These are phyloP conservation scores for Epicoccum nigrum DNA, from an alignment of 2,329 filamentous ascomycete species.

Conservation along the genomic window DNA sequence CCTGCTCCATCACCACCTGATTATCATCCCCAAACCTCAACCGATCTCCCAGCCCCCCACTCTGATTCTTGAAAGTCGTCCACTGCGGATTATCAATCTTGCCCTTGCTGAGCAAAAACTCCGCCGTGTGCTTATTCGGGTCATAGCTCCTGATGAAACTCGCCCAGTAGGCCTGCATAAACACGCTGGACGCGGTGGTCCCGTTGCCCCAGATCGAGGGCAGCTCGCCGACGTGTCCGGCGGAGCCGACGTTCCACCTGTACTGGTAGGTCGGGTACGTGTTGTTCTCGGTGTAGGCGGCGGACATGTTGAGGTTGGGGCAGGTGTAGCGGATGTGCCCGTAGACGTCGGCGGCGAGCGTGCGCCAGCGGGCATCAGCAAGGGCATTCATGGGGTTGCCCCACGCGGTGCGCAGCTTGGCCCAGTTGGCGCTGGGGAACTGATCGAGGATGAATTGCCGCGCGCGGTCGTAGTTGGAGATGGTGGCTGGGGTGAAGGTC, in stretches of 20 bases:
- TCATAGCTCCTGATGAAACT: conserved; percentile 51
- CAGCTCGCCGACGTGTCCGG: conserved; percentile 47
- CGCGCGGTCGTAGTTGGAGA: conserved; percentile 40
- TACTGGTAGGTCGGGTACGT: conserved; percentile 53
- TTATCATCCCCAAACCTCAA: conserved; percentile 38
- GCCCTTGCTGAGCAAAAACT: conserved; percentile 25
- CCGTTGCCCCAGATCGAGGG: conserved; percentile 49
- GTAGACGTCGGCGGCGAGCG: conserved; percentile 49
- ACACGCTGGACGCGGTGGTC: conserved; percentile 33
- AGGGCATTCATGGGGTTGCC: conserved; percentile 38
- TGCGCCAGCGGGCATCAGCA: conserved; percentile 34
- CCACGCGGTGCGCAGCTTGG: conserved; percentile 37
- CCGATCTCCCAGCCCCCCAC: conserved; percentile 22
- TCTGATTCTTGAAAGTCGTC: conserved; percentile 22
- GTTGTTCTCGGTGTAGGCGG: conserved; percentile 37
- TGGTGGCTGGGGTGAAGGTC: conserved; percentile 47
- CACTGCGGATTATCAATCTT: conserved; percentile 34
- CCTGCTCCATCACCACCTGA: conserved; percentile 38
- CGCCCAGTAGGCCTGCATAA: conserved; percentile 51
- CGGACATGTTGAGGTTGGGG: conserved; percentile 52
- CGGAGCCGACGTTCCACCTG: conserved; percentile 54
- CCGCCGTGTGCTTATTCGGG: conserved; percentile 48
- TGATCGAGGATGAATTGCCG: conserved; percentile 49
- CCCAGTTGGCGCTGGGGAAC: conserved; percentile 41
- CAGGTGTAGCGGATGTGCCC: conserved; percentile 60